A percentile compares a stretch with the other conserved stretches of the same genome.
Evolutionary conservation across 805 yeast genomes (phyloP).

Genomic region (Saccharomycopsis lassenensis): DNA sequence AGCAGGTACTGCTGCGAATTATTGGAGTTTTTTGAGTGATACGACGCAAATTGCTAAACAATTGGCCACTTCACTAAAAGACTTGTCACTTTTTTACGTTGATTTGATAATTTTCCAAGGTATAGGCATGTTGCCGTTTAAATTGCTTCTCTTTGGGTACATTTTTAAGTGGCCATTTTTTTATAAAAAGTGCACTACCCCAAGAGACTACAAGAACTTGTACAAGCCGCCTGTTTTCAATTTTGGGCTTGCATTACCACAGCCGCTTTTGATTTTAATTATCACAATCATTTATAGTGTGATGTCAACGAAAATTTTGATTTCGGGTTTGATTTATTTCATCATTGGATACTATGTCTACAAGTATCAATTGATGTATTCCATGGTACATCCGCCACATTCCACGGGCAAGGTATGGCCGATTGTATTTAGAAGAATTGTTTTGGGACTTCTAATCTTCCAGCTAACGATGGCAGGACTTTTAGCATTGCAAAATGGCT

Average conservation of each 20-base stretch:
- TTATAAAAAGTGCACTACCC: slow-evolving; percentile 57
- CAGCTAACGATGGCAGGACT: slow-evolving; percentile 93
- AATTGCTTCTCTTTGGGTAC: slow-evolving; percentile 71
- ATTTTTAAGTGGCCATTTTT: slow-evolving; percentile 65
- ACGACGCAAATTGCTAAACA: slow-evolving; percentile 83
- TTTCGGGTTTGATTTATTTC: slow-evolving; percentile 79
- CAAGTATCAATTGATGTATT: slow-evolving; percentile 82
- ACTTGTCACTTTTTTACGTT: slow-evolving; percentile 78
- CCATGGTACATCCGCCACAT: slow-evolving; percentile 92
- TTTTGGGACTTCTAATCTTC: slow-evolving; percentile 69
- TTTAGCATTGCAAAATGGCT: slow-evolving; percentile 71
- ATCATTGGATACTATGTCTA: slow-evolving; percentile 77
- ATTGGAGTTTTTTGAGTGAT: slow-evolving; percentile 74
- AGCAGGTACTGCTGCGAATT: slow-evolving; percentile 82
- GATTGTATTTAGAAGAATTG: slow-evolving; percentile 68
- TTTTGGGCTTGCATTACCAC: slow-evolving; percentile 86
- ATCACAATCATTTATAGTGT: slow-evolving; percentile 83
- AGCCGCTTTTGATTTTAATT: slow-evolving; percentile 75
- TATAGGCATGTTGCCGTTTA: slow-evolving; percentile 82
- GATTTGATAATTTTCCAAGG: slow-evolving; percentile 78
- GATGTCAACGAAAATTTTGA: slow-evolving; percentile 75
- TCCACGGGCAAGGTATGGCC: slow-evolving; percentile 98
- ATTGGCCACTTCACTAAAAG: slow-evolving; percentile 70
- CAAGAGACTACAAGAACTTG: slow-evolving; percentile 65
- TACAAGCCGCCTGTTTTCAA: slow-evolving; percentile 87